Base-by-base conservation (phyloP, 179 eudicot species). In the Nepenthes alata region DNA sequence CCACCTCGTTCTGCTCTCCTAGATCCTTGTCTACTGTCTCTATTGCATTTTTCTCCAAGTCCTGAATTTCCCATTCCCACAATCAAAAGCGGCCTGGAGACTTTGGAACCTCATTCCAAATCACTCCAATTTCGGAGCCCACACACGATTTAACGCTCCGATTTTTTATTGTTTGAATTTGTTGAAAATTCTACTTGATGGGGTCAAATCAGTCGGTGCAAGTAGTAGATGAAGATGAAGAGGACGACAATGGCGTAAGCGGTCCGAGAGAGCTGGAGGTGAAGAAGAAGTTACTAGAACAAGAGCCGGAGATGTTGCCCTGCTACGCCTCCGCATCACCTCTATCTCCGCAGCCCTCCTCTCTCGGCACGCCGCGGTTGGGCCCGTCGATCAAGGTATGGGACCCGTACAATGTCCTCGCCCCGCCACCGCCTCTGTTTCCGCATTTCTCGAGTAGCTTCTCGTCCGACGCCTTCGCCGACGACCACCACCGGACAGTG, bases 271-370 rank as follows among this genome's bases (percentile, higher is more conserved):
- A 72, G 59, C 57, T 70, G 25, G 74, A 72, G 60, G 78, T 77
- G 47, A 93, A 89, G 74, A 86, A 85, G 61, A 75, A 12, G 14
- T 11, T 89, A 41, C 75, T 91, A 3, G 84, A 93, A 70, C 96
- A 93, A 64, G 98, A 89, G 69, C 98, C 98, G 2, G 96, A 89
- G 60, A 89, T 93, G 88, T 74, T 89, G 1, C 95, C 98, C 15
- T 89, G 95, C 67, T 95, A 89, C 75, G 89, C 96, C 2, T 93
- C 98, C 11, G 98, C 98, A 11, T 93, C 96, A 0, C 98, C 98
- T 34, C 74, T 89, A 4, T 89, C 98, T 0, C 98, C 98, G 13
- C 96, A 93, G 76, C 84, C 87, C 3, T 93, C 98, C 47, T 81
- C 98, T 3, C 67, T 84, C 3, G 98, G 98, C 5, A 91, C 98